Percentiles rank a stretch among this genome's conserved stretches.
These are phyloP conservation scores for Cyberlindnera samutprakarnensis DNA, from an alignment of 805 yeast genomes.

Conservation along the genomic window DNA sequence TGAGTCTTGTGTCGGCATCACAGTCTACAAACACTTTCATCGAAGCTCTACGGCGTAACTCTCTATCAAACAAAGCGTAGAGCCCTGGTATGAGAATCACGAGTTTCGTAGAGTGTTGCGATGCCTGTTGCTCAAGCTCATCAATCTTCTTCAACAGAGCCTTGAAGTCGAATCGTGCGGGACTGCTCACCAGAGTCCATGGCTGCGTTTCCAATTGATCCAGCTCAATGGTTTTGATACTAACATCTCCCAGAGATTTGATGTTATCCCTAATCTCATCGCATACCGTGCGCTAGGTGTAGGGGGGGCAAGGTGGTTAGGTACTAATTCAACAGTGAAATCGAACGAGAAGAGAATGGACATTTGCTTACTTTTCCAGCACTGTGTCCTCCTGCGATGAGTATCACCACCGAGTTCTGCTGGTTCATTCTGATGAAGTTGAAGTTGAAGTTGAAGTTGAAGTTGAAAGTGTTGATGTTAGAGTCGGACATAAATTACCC, in stretches of 20 bases:
- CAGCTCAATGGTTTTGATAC: background rate
- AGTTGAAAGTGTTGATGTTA: too few relatives aligned
- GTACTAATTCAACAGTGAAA: too few relatives aligned
- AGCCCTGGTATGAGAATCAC: slow-evolving; percentile 61
- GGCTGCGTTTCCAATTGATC: background rate
- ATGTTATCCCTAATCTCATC: slow-evolving; percentile 28
- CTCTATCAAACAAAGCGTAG: slow-evolving; percentile 65
- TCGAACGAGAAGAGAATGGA: too few relatives aligned
- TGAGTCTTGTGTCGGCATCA: slow-evolving; percentile 77
- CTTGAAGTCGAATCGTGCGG: slow-evolving; percentile 24
- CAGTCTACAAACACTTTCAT: slow-evolving; percentile 72
- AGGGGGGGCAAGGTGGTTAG: too few relatives aligned
- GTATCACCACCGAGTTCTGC: slow-evolving; percentile 26
- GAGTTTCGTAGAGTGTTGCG: slow-evolving; percentile 13
- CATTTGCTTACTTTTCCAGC: slow-evolving; percentile 35
- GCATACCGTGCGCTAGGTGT: slow-evolving; percentile 11
- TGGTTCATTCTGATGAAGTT: background rate
- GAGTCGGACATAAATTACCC: too few relatives aligned
- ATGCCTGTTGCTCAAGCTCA: background rate
- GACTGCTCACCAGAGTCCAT: background rate
- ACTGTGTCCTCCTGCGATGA: slow-evolving; percentile 58
- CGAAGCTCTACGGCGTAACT: slow-evolving; percentile 46
- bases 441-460: too few relatives aligned
- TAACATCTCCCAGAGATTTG: background rate
- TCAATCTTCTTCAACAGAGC: slow-evolving; percentile 14